A percentile compares a stretch with the other conserved stretches of the same genome.
phyloP scores from a whole-genome alignment of 1,284 basidiomycete species.

The Xanthoconium separans region DNA sequence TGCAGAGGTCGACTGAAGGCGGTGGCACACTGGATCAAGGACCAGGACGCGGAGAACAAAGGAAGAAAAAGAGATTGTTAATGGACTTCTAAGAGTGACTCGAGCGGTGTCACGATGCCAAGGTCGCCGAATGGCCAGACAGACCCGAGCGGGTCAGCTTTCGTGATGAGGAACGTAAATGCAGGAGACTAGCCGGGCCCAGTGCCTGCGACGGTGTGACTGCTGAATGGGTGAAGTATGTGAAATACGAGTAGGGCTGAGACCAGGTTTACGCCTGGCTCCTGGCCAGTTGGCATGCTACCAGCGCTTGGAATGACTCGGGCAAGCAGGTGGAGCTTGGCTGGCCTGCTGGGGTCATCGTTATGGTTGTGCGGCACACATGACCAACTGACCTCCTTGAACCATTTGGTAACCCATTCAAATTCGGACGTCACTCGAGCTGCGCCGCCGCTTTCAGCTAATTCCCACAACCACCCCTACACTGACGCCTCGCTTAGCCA shows the following conservation, averaged over 20 bases:
- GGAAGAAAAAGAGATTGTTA: not conserved
- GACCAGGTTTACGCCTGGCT: slow-evolving; percentile 4
- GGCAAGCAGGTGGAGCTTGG: slow-evolving; percentile 12
- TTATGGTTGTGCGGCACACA: no score
- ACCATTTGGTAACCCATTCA: no score
- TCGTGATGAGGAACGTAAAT: slow-evolving; percentile 12
- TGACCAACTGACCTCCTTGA: no score
- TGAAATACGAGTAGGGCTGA: slow-evolving; percentile 1
- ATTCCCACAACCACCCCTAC: no score
- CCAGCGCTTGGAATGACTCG: not conserved
- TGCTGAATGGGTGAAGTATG: not conserved
- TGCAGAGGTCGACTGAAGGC: not conserved
- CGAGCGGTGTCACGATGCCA: slow-evolving; percentile 10
- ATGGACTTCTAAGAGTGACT: not conserved
- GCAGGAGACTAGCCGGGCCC: not conserved
- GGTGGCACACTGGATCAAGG: slow-evolving; percentile 8
- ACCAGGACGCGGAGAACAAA: slow-evolving; percentile 4
- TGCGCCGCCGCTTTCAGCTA: no score
- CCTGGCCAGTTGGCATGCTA: slow-evolving; percentile 11
- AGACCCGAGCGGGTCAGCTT: not conserved
- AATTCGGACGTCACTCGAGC: no score
- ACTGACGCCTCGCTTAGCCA: no score
- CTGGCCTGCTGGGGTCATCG: not conserved
- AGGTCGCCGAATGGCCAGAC: slow-evolving; percentile 1
- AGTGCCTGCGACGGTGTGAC: not conserved